Evolutionary conservation across 371 early-diverging fungal species (phyloP), one percentile per base, ranked within the genome.

Genomic region (Haplosporangium sp.): DNA sequence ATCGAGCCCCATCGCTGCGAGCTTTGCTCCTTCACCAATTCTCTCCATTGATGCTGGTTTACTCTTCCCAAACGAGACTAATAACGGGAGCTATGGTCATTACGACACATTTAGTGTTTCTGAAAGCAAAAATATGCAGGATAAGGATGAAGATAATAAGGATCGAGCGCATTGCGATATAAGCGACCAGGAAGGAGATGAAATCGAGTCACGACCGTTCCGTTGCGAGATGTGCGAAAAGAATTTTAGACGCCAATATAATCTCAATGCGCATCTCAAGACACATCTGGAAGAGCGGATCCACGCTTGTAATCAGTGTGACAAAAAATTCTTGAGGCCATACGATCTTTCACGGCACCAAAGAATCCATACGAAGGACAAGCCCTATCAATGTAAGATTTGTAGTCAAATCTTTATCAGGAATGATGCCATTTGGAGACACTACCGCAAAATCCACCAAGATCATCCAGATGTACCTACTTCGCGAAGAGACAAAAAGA

Each of bases 341-440:
- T 78, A 78, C 42, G 78, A 78, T 45, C 71, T 78, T n/a, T 64
- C 78, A 27, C 55, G 78, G 1, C 78, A 78, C 39, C 71, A 78
- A 39, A 44, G 78, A 57, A 78, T 78, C 42, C 78, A 78, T 47
- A 65, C 73, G 52, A 73, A 73, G 42, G 55, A 53, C 38, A 72
- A 69, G 50, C 78, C 78, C 0, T 78, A 78, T 52, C 61, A 52
- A 11, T 78, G 78, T 19, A 58, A 37, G 37, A 69, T 78, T 19
- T 78, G 78, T 27, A 40, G 48, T 37, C 34, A 57, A 47, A 62
- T 63, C 50, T 78, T 78, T 62, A 78, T 78, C 47, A n/a, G 78
- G 8, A 78, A 78, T 60, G 78, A 78, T 39, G 78, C 78, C 62
- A 78, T 78, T 34, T 78, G 78, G 78, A 53, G 78, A 17, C 78